Base-by-base conservation (phyloP, 352 stramenopile genomes). In the Lagenidium giganteum region DNA sequence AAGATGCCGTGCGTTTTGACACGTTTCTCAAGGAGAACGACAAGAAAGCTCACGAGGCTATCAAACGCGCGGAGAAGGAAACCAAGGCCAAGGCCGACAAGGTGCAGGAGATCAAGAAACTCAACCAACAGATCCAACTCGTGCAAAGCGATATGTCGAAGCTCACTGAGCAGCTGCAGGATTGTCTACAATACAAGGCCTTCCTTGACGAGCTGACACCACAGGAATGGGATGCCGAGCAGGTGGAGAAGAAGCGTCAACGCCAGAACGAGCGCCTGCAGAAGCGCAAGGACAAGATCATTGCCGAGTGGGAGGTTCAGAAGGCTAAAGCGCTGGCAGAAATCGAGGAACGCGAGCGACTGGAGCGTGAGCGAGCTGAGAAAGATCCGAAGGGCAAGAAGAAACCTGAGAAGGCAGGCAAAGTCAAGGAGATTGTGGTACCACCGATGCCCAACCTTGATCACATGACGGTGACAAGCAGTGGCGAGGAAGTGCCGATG, bases 21-120 rank as follows among this genome's bases (percentile, higher is more conserved):
- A 96, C 90, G 14, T 98, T 98, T 28, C 52, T 98, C n/a, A 98
- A 98, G 50, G 93, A 98, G 49, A 98, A 98, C 54, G 93, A 98
- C 74, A 96, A 95, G 53, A 97, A 98, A 52, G 89, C 93, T n/a
- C 87, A 98, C 57, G 90, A 97, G 43, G 93, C 93, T 4, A 97
- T 98, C 50, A 97, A 97, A 42, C 67, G 76, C 17, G 90, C 91
- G 4, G 94, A 98, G 53, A 93, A 92, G 30, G 90, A 98, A 61
- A 97, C 89, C 18, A 97, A 94, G 31, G 78, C 80, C 21, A 98
- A 98, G 59, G 81, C 81, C 5, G 87, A 98, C 41, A 98, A 98
- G 42, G 73, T 95, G 0, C 83, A 97, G 42, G 89, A 98, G 41
- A 96, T 98, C 56, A 97, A 97, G 53, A 93, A 93, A 36, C 67